Percentiles rank a stretch among this genome's conserved stretches.
phyloP scores from a whole-genome alignment of 1,139 yeast species.

The Kluyveromyces sp. region DNA sequence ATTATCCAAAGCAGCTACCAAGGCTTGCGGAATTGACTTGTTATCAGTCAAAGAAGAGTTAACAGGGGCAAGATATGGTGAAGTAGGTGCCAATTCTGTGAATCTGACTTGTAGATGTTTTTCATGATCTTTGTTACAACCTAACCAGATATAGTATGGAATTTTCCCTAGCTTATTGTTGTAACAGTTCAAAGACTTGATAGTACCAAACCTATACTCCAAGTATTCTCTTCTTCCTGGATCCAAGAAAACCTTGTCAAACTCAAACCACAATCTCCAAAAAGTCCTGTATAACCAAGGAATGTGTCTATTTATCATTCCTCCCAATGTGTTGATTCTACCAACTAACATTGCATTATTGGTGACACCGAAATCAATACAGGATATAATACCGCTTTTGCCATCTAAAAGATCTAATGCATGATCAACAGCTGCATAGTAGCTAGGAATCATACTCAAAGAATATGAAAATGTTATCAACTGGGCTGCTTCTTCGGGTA shows the following conservation, averaged over 20 bases:
- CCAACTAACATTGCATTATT: conserved; percentile 57
- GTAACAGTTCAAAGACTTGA: conserved; percentile 62
- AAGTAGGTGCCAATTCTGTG: conserved; percentile 69
- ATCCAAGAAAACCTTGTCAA: conserved; percentile 72
- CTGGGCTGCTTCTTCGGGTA: conserved; percentile 45
- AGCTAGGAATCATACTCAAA: conserved; percentile 77
- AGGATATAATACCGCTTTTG: conserved; percentile 51
- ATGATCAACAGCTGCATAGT: conserved; percentile 72
- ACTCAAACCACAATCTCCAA: conserved; percentile 86
- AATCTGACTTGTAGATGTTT: conserved; percentile 54
- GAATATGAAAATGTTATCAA: conserved; percentile 72
- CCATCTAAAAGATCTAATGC: conserved; percentile 47
- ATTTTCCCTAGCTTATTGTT: conserved; percentile 60
- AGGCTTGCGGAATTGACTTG: conserved; percentile 50
- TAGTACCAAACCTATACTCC: conserved; percentile 73
- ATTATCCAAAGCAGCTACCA: conserved; percentile 64
- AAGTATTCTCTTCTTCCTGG: conserved; percentile 75
- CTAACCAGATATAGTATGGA: conserved; percentile 79
- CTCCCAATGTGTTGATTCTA: conserved; percentile 69
- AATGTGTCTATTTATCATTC: conserved; percentile 59
- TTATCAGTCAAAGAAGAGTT: conserved; percentile 11
- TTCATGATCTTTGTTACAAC: conserved; percentile 63
- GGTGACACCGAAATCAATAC: conserved; percentile 78
- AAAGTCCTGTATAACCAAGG: conserved; percentile 73
- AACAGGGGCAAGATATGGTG: conserved; percentile 70